A percentile compares a stretch with the other conserved stretches of the same genome.
Conservation (phyloP, 2,329 filamentous ascomycete species). For the Torrubiella hemipterigena region DNA sequence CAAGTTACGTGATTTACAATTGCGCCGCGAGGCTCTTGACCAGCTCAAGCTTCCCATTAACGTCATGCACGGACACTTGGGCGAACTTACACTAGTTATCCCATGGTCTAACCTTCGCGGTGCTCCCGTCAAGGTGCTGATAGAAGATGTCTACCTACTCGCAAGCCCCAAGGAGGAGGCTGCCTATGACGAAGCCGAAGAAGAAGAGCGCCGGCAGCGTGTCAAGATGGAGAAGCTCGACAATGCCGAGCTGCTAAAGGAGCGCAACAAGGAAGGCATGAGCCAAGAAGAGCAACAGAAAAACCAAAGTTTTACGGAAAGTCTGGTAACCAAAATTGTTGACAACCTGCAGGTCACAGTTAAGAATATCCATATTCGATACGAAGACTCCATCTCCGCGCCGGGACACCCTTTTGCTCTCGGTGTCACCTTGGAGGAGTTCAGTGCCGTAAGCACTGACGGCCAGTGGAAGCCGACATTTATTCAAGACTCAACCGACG, state of each 20-base stretch:
- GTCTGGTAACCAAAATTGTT: conserved; percentile 88
- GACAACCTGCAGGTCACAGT: conserved; percentile 96
- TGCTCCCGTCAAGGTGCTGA: conserved; percentile 86
- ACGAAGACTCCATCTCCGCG: conserved; percentile 93
- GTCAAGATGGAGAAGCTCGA: conserved; percentile 99
- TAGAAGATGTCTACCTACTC: conserved; percentile 92
- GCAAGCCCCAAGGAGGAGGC: conserved; percentile 93
- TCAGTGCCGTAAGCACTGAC: conserved; percentile 94
- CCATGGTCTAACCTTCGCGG: conserved; percentile 96
- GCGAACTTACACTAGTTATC: conserved; percentile 81
- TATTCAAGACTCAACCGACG: conserved; percentile 72
- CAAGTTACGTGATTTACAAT: conserved; percentile 82
- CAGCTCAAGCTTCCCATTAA: conserved; percentile 95
- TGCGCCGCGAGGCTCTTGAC: conserved; percentile 89
- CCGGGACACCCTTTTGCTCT: conserved; percentile 91
- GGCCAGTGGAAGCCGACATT: conserved; percentile 92
- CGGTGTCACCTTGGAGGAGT: conserved; percentile 84
- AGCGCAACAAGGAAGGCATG: conserved; percentile 83
- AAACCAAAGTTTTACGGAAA: conserved; percentile 95
- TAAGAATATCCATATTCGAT: conserved; percentile 97
- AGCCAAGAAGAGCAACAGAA: conserved; percentile 93
- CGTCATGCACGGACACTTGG: conserved; percentile 88
- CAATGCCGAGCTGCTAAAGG: conserved; percentile 87
- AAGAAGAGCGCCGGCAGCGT: conserved; percentile 73
- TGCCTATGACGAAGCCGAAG: conserved; percentile 85